phyloP scores from a whole-genome alignment of 2,329 filamentous ascomycete genomes.

The Sarocladiaceae sp. region DNA sequence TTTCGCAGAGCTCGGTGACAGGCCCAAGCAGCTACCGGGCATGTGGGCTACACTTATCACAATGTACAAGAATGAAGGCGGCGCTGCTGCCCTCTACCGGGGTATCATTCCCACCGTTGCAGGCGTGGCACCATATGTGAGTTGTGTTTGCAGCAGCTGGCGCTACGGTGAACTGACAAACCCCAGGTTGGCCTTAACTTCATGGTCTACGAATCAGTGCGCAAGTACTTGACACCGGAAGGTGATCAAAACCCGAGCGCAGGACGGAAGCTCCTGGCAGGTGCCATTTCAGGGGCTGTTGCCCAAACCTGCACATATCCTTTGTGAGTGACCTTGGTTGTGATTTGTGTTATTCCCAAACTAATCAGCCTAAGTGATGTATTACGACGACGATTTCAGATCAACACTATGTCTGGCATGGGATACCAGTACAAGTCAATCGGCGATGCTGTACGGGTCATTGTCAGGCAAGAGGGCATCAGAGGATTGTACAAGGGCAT shows the following conservation, averaged over 20 bases:
- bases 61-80: constrained; percentile 93
- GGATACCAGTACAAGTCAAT: constrained; percentile 93
- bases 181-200: constrained; percentile 87
- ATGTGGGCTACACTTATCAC: constrained; percentile 81
- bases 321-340: constrained; percentile 67
- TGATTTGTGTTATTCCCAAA: too few species aligned
- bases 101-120: constrained; percentile 92
- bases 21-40: constrained; percentile 69
- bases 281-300: constrained; percentile 91
- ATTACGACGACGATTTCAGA: constrained; percentile 88
- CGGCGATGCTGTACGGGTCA: constrained; percentile 75
- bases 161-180: constrained; percentile 15
- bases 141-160: constrained; percentile 15
- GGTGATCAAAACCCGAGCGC: constrained; percentile 80
- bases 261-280: constrained; percentile 77
- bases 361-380: too few species aligned
- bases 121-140: constrained; percentile 89
- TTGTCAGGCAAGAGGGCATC: constrained; percentile 78
- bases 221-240: constrained; percentile 79
- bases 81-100: constrained; percentile 79
- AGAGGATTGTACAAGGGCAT: constrained; percentile 93
- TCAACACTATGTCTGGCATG: constrained; percentile 99
- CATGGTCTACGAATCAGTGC: constrained; percentile 92
- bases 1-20: constrained; percentile 69
- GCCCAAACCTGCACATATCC: constrained; percentile 98